Conservation (phyloP, 352 stramenopile species). For the Thalassiosira livingstoniorum region DNA sequence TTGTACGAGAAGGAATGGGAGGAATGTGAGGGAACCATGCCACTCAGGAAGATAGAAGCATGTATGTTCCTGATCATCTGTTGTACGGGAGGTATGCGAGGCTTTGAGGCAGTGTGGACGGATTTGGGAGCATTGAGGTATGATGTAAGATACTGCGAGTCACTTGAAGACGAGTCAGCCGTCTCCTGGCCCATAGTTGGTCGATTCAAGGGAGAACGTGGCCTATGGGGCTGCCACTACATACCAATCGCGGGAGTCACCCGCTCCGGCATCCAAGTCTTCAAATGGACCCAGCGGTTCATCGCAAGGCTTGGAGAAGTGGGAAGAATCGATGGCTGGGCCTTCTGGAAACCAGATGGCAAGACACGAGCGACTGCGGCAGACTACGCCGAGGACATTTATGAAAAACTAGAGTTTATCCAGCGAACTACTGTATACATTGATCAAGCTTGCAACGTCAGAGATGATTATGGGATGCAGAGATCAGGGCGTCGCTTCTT, state of each 20-base stretch:
- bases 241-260: slow-evolving; percentile 10
- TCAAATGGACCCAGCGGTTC: slow-evolving; percentile 25
- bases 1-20: background rate
- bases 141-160: background rate
- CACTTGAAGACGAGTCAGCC: background rate
- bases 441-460: background rate
- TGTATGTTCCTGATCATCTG: background rate
- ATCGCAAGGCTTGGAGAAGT: background rate
- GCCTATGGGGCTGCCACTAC: background rate
- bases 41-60: background rate
- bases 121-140: slow-evolving; percentile 6
- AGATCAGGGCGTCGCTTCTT: background rate
- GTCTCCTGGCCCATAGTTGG: slow-evolving; percentile 12
- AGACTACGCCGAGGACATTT: slow-evolving; percentile 10
- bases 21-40: background rate
- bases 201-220: slow-evolving; percentile 4
- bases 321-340: slow-evolving; percentile 6
- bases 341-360: background rate
- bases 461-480: background rate
- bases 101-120: slow-evolving; percentile 16
- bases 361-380: background rate
- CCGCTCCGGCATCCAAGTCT: background rate
- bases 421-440: background rate
- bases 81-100: slow-evolving; percentile 8
- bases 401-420: background rate